A percentile compares a stretch with the other conserved stretches of the same genome.
Evolutionary conservation across 1,284 basidiomycete genomes (phyloP).

Genomic region (Rhizoctonia solani): DNA sequence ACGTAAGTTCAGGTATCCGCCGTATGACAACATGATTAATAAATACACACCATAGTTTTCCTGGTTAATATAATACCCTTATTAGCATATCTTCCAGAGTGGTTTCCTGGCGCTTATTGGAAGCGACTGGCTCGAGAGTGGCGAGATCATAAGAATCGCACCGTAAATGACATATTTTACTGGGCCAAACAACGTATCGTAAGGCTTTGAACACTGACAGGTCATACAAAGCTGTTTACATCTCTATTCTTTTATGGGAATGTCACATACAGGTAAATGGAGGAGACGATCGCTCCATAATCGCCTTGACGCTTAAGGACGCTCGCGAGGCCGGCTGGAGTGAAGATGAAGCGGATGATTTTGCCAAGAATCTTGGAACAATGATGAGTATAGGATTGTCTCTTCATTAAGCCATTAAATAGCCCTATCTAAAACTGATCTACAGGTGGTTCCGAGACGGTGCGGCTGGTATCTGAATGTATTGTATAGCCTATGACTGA

Average conservation of each 20-base stretch:
- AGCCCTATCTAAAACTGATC: too few species aligned
- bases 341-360: background rate
- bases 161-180: background rate
- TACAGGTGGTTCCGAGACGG: too few species aligned
- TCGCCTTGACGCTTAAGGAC: background rate
- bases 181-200: slow-evolving; percentile 26
- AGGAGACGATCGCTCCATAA: slow-evolving; percentile 9
- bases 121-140: slow-evolving; percentile 15
- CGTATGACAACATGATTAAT: background rate
- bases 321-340: background rate
- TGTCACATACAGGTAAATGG: too few species aligned
- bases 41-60: slow-evolving; percentile 9
- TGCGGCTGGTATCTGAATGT: too few species aligned
- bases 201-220: background rate
- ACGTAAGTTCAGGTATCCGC: background rate
- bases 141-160: slow-evolving; percentile 11
- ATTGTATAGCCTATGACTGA: background rate
- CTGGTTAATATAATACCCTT: slow-evolving; percentile 27
- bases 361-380: background rate
- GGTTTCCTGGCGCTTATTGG: slow-evolving; percentile 31
- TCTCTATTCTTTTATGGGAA: too few species aligned
- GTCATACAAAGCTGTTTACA: too few species aligned
- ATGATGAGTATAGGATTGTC: background rate
- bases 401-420: too few species aligned
- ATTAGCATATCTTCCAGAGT: slow-evolving; percentile 27